Evolutionary conservation across 2,329 filamentous ascomycete species (phyloP).

Genomic region (Pseudogymnoascus sp.): DNA sequence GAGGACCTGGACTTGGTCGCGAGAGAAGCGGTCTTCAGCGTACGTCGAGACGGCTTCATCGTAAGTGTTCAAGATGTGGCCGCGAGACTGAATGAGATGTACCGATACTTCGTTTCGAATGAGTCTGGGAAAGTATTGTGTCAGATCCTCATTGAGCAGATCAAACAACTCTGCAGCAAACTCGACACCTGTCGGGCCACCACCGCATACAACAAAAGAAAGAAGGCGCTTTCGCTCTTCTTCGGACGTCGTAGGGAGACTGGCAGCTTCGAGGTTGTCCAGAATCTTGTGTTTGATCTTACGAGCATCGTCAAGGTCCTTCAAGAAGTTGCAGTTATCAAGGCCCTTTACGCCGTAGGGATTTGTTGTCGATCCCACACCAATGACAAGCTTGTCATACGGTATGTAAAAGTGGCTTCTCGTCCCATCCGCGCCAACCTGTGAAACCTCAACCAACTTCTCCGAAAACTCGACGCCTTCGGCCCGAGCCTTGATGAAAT

Average conservation of each 20-base stretch:
- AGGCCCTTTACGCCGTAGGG: constrained; percentile 92
- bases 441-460: constrained; percentile 81
- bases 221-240: constrained; percentile 79
- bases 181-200: constrained; percentile 92
- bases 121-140: constrained; percentile 73
- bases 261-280: constrained; percentile 82
- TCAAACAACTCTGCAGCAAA: constrained; percentile 96
- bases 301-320: constrained; percentile 88
- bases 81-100: constrained; percentile 88
- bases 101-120: constrained; percentile 97
- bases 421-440: constrained; percentile 62
- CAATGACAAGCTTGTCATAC: constrained; percentile 93
- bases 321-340: constrained; percentile 89
- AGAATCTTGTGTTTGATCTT: constrained; percentile 83
- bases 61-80: constrained; percentile 96
- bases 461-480: constrained; percentile 87
- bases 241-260: constrained; percentile 84
- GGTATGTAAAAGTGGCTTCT: constrained; percentile 82
- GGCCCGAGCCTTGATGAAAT: constrained; percentile 82
- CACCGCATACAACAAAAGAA: constrained; percentile 93
- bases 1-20: constrained; percentile 84
- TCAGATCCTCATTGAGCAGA: constrained; percentile 89
- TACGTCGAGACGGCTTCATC: constrained; percentile 90
- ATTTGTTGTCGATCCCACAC: constrained; percentile 86
- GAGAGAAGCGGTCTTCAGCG: constrained; percentile 81